Evolutionary conservation across 140 eudicot species (phyloP).

Genomic region (Bidens hawaiensis): DNA sequence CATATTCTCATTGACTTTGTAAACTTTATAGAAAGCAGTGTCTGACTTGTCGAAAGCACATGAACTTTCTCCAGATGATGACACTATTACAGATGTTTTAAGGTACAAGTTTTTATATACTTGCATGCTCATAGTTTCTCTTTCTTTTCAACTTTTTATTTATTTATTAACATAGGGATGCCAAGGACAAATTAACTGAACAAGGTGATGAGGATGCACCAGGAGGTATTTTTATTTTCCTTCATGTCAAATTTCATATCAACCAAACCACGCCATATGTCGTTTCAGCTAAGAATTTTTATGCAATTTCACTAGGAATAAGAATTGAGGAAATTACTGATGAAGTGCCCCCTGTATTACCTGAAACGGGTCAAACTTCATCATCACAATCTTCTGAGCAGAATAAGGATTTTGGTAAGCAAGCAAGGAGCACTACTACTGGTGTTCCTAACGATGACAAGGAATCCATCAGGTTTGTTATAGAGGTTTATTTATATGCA

Average conservation of each 20-base stretch:
- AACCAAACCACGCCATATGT: not conserved
- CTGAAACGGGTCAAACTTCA: slow-evolving; percentile 35
- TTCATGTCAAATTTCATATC: not conserved
- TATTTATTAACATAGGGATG: slow-evolving; percentile 46
- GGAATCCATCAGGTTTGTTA: slow-evolving; percentile 68
- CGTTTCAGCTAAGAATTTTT: slow-evolving; percentile 8
- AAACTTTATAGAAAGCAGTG: slow-evolving; percentile 55
- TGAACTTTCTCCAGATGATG: slow-evolving; percentile 92
- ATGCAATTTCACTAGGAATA: slow-evolving; percentile 40
- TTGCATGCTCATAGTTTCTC: not conserved
- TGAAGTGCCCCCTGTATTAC: slow-evolving; percentile 38
- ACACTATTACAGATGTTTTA: slow-evolving; percentile 77
- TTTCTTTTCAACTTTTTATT: not conserved
- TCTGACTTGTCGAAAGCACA: slow-evolving; percentile 70
- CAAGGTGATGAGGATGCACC: slow-evolving; percentile 43
- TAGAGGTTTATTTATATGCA: not conserved
- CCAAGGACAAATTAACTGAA: slow-evolving; percentile 39
- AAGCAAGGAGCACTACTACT: slow-evolving; percentile 14
- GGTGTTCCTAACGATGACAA: slow-evolving; percentile 56
- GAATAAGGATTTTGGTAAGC: slow-evolving; percentile 33
- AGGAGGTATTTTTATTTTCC: slow-evolving; percentile 37
- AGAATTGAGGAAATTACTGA: slow-evolving; percentile 89
- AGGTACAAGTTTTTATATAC: slow-evolving; percentile 41
- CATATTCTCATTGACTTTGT: slow-evolving; percentile 17
- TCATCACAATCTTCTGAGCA: slow-evolving; percentile 29